phyloP scores from a whole-genome alignment of 257 asterid species.

The Capsicum rhomboideum region DNA sequence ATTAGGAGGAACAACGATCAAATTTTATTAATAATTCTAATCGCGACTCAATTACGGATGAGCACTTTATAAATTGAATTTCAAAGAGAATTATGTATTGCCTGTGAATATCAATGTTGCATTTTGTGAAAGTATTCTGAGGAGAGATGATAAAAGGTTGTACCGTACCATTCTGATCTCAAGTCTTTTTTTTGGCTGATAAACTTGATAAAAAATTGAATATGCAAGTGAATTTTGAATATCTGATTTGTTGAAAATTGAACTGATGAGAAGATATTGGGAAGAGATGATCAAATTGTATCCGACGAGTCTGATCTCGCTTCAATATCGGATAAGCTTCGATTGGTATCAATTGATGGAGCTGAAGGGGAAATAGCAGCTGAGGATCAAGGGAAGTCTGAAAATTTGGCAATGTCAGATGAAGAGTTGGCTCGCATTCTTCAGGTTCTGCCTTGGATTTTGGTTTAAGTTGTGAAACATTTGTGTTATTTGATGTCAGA shows the following conservation, averaged over 20 bases:
- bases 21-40: not conserved
- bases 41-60: not conserved
- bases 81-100: not conserved
- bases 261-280: constrained; percentile 41
- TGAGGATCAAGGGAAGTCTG: constrained; percentile 19
- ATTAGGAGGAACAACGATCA: not conserved
- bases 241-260: not conserved
- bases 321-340: constrained; percentile 49
- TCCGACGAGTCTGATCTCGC: constrained; percentile 59
- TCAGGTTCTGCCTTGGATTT: constrained; percentile 44
- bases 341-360: constrained; percentile 44
- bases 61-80: not conserved
- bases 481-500: not conserved
- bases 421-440: constrained; percentile 79
- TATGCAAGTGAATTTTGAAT: no score
- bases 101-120: not conserved
- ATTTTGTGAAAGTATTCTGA: not conserved
- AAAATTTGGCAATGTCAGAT: constrained; percentile 43
- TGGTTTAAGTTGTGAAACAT: not conserved
- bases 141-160: not conserved
- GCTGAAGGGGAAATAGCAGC: constrained; percentile 22
- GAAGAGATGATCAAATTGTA: constrained; percentile 35
- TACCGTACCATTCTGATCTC: not conserved
- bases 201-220: not conserved
- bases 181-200: not conserved